Conservation (phyloP, 208 protist genomes). For the Acanthamoeba healyi region DNA sequence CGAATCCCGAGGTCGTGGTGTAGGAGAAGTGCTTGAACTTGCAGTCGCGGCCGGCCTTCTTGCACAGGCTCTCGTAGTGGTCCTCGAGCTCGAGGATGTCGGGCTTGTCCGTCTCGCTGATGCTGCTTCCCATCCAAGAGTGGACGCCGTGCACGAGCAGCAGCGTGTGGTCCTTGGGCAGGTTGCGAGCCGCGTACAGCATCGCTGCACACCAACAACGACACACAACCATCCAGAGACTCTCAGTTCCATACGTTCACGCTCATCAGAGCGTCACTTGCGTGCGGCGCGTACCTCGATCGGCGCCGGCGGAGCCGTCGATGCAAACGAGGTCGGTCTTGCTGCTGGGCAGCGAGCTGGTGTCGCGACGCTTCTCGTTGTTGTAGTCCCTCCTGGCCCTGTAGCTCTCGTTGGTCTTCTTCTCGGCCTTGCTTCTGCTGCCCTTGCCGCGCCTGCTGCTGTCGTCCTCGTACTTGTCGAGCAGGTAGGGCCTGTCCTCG, state of each 20-base stretch:
- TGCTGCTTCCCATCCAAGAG: slow-evolving; percentile 16
- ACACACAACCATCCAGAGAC: no score
- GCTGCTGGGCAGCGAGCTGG: background rate
- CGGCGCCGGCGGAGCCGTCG: slow-evolving; percentile 11
- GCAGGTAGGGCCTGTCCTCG: background rate
- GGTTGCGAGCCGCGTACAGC: slow-evolving; percentile 22
- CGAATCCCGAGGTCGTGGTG: background rate
- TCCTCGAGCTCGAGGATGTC: slow-evolving; percentile 22
- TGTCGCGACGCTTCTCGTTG: background rate
- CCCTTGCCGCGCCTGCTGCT: background rate
- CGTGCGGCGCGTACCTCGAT: background rate
- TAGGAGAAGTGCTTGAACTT: slow-evolving; percentile 60
- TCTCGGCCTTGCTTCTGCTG: background rate
- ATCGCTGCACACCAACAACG: background rate
- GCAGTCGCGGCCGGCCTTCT: slow-evolving; percentile 33
- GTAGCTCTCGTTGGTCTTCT: slow-evolving; percentile 29
- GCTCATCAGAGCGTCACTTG: no score
- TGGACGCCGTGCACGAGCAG: slow-evolving; percentile 45
- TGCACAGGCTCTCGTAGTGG: slow-evolving; percentile 39
- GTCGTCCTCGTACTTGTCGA: background rate
- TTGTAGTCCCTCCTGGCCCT: background rate
- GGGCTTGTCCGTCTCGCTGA: slow-evolving; percentile 4
- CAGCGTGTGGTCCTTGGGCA: slow-evolving; percentile 56
- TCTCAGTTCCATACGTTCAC: no score
- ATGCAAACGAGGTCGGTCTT: slow-evolving; percentile 17